Evolutionary conservation across 129 eudicot genomes (phyloP), one percentile per base, ranked within the genome.

Genomic region (Mikania micrantha): DNA sequence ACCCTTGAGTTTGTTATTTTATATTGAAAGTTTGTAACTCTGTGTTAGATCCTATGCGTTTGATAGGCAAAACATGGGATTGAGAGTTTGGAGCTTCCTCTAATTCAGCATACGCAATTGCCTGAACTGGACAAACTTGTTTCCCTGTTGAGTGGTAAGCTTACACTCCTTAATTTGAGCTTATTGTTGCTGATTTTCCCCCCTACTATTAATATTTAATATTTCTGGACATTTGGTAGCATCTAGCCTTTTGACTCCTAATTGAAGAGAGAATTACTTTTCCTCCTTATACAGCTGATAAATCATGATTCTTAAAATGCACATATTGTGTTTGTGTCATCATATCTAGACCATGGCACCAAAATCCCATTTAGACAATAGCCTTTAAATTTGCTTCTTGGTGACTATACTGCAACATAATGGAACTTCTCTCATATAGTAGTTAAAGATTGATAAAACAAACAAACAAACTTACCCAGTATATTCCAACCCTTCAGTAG

Each of bases 31-130:
- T 53, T 50, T 13, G 71, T 50, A 45, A 53, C 64, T 12, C 42
- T 68, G 73, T 50, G 20, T 59, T 40, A 48, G 62, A n/a, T 65
- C 74, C n/a, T n/a, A n/a, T 70, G 28, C 41, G 36, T 57, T 27
- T 9, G 11, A 60, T 82, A 92, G 98, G 96, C 64, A 45, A 84
- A 80, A 67, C 92, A 79, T 73, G 95, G 95, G 64, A 62, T 92
- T 71, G 32, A 66, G 52, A 84, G 95, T 72, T 75, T 92, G 74
- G 98, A 92, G 85, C 94, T 92, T 62, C 98, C 98, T 45, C 95
- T 92, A 29, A 86, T 92, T 44, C 87, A 88, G 72, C 98, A 92
- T 52, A 73, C 27, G 50, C 81, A 74, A 20, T 83, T 87, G 66
- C 87, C 96, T 62, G 96, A 86, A 72, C 56, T 77, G 13, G 81